Evolutionary conservation across 1,139 yeast genomes (phyloP), one percentile per base, ranked within the genome.

Genomic region (Kodamaea fungicola): DNA sequence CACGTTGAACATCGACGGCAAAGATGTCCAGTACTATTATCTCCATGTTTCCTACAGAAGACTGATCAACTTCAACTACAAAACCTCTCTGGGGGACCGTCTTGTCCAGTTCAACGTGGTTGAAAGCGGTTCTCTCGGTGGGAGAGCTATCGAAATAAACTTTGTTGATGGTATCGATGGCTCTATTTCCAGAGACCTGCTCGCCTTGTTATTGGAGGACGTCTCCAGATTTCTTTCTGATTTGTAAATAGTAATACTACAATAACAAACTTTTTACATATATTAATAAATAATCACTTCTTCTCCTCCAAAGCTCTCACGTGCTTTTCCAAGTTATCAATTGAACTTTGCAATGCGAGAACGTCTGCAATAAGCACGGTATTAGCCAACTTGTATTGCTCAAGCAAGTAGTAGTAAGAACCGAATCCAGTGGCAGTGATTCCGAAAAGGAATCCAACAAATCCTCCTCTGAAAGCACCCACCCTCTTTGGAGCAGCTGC

Each of bases 381-480:
- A 59, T 82, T 84, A 50, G 92, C 78, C 42, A 74, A 66, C 54
- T 83, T 80, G 71, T 84, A 85, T 59, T 84, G 87, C 52, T 85
- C 94, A 42, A 86, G 64, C 48, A 86, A 69, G 61, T 85, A 87
- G 60, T 78, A 83, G 66, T 86, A 87, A 8, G 92, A 80, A 7
- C 78, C 86, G 39, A 75, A 76, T 2, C 95, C 92, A 21, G 95
- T 83, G 44, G 72, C 60, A 19, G 87, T 71, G 31, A 83, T 84
- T 32, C 96, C 96, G 28, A 82, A 68, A 42, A 87, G 71, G 60
- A 87, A 87, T 2, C 96, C 96, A 39, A 82, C 61, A 37, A 82
- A 61, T 3, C 84, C 84, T 9, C 87, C 89, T 56, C 81, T 78
- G 51, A 83, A 67, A 26, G 81, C 78, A 8, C 84, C 83, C 10